phyloP scores from a whole-genome alignment of 2,329 filamentous ascomycete species.

The Coleophoma cylindrospora region DNA sequence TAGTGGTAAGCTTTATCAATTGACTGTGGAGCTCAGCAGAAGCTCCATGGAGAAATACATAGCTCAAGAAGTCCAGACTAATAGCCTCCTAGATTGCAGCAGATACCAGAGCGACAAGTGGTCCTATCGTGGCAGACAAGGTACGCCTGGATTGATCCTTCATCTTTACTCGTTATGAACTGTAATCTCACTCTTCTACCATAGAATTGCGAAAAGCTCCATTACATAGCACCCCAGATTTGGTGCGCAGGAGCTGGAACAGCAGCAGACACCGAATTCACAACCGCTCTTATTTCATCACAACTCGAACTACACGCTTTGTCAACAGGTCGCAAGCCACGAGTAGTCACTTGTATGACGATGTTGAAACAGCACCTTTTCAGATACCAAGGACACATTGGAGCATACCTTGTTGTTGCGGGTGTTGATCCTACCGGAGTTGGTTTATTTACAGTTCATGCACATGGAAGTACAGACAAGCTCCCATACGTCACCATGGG shows the following conservation, averaged over 20 bases:
- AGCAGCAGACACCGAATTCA: constrained; percentile 98
- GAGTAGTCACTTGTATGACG: constrained; percentile 98
- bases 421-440: constrained; percentile 94
- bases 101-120: constrained; percentile 94
- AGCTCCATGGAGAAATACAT: neutral
- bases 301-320: constrained; percentile 97
- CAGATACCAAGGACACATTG: constrained; percentile 95
- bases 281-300: constrained; percentile 95
- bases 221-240: constrained; percentile 97
- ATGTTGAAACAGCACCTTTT: constrained; percentile 99
- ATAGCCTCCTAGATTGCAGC: constrained; percentile 70
- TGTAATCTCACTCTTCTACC: constrained; percentile 6
- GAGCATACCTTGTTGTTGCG: constrained; percentile 94
- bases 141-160: constrained; percentile 31
- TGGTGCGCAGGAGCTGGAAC: constrained; percentile 99
- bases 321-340: constrained; percentile 91
- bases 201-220: constrained; percentile 97
- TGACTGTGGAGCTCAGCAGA: neutral
- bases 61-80: constrained; percentile 3
- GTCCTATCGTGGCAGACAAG: constrained; percentile 98
- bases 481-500: constrained; percentile 99
- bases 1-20: constrained; percentile 63
- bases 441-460: constrained; percentile 96
- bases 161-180: neutral
- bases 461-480: constrained; percentile 97